Conservation (phyloP, 2,329 filamentous ascomycete genomes). For the Chaetomiaceae sp. region DNA sequence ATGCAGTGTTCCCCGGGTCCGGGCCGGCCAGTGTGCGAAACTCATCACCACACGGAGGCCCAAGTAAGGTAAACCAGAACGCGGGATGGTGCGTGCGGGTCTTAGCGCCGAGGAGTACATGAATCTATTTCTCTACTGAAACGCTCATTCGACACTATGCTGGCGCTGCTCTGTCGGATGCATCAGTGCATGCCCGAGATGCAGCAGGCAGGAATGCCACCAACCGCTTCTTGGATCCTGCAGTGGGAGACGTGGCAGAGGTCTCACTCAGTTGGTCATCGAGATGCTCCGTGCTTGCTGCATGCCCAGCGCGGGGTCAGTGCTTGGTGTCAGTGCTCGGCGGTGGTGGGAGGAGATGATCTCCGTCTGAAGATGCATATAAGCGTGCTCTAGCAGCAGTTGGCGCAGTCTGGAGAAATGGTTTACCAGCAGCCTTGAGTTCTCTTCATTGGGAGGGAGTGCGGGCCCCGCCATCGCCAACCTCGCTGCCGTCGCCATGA, state of each 20-base stretch:
- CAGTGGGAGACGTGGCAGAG: neutral
- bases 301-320: neutral
- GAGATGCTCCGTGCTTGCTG: neutral
- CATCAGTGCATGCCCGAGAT: neutral
- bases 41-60: too few relatives aligned
- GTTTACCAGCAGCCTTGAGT: too few relatives aligned
- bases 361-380: neutral
- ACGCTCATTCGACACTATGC: constrained; percentile 4
- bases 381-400: neutral
- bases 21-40: neutral
- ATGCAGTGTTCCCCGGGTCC: too few relatives aligned
- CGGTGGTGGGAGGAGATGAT: too few relatives aligned
- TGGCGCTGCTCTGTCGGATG: neutral
- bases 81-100: neutral
- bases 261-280: too few relatives aligned
- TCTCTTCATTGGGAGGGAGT: too few relatives aligned
- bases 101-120: neutral
- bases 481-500: constrained; percentile 11
- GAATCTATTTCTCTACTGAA: constrained; percentile 1
- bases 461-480: too few relatives aligned
- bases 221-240: neutral
- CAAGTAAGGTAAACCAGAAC: neutral
- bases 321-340: too few relatives aligned
- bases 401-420: neutral
- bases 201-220: neutral